Conservation (phyloP, 2,329 filamentous ascomycete species). For the Exophiala oligosperma region DNA sequence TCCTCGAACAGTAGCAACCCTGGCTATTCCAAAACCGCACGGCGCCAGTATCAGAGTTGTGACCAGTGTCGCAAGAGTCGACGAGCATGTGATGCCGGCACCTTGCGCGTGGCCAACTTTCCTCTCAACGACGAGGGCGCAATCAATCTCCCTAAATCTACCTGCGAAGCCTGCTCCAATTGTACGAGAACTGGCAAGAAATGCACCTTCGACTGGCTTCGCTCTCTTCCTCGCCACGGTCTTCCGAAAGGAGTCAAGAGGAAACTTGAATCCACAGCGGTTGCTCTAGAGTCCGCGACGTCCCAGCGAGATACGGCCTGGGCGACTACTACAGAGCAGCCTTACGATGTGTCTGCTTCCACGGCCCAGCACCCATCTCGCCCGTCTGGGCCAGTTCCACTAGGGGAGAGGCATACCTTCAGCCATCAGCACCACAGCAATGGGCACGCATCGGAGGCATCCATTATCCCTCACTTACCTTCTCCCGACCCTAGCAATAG, state of each 20-base stretch:
- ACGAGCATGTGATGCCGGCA: conserved; percentile 22
- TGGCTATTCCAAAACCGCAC: conserved; percentile 25
- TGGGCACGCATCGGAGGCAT: too few species aligned
- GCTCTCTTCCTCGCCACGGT: conserved; percentile 29
- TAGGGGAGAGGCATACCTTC: too few species aligned
- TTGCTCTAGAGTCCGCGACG: too few species aligned
- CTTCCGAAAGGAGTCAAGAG: conserved; percentile 24
- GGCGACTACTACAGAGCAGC: too few species aligned
- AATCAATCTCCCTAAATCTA: conserved; percentile 15
- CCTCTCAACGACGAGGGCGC: conserved; percentile 12
- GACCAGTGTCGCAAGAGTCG: conserved; percentile 23
- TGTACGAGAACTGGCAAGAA: conserved; percentile 46
- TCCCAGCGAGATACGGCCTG: too few species aligned
- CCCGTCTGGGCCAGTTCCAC: neutral
- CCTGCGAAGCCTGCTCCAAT: conserved; percentile 37
- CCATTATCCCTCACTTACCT: too few species aligned
- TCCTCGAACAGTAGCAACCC: neutral
- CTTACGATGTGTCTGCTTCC: too few species aligned
- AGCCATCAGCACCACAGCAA: too few species aligned
- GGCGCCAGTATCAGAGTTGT: conserved; percentile 42
- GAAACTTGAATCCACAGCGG: conserved; percentile 16
- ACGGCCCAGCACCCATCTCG: neutral
- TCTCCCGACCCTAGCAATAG: too few species aligned
- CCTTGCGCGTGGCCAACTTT: conserved; percentile 17
- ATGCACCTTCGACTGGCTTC: conserved; percentile 48